Evolutionary conservation across 2,329 filamentous ascomycete species (phyloP).

Genomic region (Colletotrichum sojae): DNA sequence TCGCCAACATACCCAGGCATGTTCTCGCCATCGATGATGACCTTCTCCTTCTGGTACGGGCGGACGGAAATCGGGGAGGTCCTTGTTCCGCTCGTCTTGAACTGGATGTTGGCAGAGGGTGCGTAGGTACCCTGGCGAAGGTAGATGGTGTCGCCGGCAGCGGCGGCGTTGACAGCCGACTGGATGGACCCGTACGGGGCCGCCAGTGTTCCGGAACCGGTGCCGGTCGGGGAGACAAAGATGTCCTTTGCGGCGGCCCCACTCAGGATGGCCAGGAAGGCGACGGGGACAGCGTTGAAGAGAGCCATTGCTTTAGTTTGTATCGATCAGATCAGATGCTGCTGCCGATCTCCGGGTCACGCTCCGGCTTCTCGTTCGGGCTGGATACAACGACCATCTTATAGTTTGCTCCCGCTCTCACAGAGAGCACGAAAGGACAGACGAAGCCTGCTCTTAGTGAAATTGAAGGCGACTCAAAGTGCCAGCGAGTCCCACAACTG

Average conservation of each 20-base stretch:
- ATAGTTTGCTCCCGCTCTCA: neutral
- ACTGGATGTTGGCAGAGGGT: slow-evolving; percentile 58
- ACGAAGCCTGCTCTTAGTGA: neutral
- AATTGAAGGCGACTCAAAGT: neutral
- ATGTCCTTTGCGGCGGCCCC: slow-evolving; percentile 44
- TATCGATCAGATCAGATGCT: neutral
- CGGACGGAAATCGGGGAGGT: slow-evolving; percentile 55
- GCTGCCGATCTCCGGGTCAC: neutral
- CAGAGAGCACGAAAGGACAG: neutral
- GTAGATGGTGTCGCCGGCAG: slow-evolving; percentile 58
- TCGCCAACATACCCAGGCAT: slow-evolving; percentile 48
- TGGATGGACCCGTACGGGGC: slow-evolving; percentile 59
- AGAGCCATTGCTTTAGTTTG: slow-evolving; percentile 2
- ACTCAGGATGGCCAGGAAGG: slow-evolving; percentile 3
- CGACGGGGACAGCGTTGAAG: neutral
- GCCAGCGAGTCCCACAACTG: slow-evolving; percentile 10
- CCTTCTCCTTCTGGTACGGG: slow-evolving; percentile 56
- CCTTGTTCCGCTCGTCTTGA: slow-evolving; percentile 56
- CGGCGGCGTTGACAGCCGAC: slow-evolving; percentile 56
- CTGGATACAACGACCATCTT: slow-evolving; percentile 3
- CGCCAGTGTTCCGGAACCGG: slow-evolving; percentile 52
- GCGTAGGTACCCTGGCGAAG: slow-evolving; percentile 59
- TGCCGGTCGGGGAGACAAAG: slow-evolving; percentile 59
- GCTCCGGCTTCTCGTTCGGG: no score
- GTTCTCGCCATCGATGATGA: slow-evolving; percentile 59